Conservation (phyloP, 2,329 filamentous ascomycete species). For the Fusarium protoensiforme region DNA sequence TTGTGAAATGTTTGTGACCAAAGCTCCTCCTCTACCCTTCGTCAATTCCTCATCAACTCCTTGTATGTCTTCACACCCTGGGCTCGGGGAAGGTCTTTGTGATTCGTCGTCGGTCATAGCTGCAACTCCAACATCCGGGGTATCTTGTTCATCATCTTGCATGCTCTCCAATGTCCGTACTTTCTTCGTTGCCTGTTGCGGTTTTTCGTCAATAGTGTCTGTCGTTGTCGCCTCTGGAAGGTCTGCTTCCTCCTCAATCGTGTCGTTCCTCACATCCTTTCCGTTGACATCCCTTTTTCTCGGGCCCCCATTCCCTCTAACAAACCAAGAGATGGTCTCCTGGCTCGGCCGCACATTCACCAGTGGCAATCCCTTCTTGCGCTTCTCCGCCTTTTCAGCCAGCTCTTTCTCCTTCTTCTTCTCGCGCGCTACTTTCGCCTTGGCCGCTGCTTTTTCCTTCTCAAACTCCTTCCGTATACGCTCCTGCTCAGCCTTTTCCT, state of each 20-base stretch:
- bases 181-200: not conserved
- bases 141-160: slow-evolving; percentile 28
- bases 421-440: slow-evolving; percentile 62
- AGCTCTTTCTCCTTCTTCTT: slow-evolving; percentile 66
- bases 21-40: not conserved
- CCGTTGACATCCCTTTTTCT: slow-evolving; percentile 46
- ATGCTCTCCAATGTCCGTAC: slow-evolving; percentile 13
- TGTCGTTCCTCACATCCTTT: slow-evolving; percentile 14
- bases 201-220: not conserved
- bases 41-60: not conserved
- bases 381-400: slow-evolving; percentile 61
- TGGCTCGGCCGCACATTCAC: slow-evolving; percentile 67
- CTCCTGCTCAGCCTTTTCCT: slow-evolving; percentile 63
- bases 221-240: not conserved
- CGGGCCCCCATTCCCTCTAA: slow-evolving; percentile 49
- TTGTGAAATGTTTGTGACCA: not conserved
- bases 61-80: not conserved
- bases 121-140: not conserved
- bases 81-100: not conserved
- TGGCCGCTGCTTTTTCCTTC: slow-evolving; percentile 59
- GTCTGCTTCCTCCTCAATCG: not conserved
- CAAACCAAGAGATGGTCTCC: slow-evolving; percentile 65
- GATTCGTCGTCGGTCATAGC: not conserved
- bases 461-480: slow-evolving; percentile 64
- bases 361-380: slow-evolving; percentile 63